Conservation (phyloP, 768 basidiomycete genomes). For the Mycena epipterygia region DNA sequence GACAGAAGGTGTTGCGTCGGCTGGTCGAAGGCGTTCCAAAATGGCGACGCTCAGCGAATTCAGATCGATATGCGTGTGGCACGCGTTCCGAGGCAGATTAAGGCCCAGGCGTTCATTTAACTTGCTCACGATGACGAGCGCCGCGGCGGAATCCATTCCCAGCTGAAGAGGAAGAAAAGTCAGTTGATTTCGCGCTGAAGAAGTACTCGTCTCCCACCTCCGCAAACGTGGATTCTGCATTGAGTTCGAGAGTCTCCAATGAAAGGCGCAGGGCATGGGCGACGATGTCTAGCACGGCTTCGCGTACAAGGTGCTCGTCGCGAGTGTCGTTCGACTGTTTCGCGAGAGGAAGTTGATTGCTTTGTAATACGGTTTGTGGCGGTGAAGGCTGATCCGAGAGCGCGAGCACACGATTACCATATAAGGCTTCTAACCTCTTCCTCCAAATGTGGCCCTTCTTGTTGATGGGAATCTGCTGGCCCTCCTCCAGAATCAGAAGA, state of each 20-base stretch:
- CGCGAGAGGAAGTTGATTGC: background rate
- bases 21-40: background rate
- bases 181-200: background rate
- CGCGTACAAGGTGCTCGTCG: slow-evolving; percentile 26
- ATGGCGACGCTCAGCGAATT: slow-evolving; percentile 44
- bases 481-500: slow-evolving; percentile 45
- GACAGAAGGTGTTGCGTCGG: background rate
- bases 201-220: slow-evolving; percentile 40
- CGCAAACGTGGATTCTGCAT: slow-evolving; percentile 47
- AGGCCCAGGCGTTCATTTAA: slow-evolving; percentile 45
- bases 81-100: slow-evolving; percentile 49
- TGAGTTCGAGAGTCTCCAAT: slow-evolving; percentile 41
- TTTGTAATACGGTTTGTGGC: no score
- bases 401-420: slow-evolving; percentile 40
- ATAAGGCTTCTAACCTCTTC: slow-evolving; percentile 49
- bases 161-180: slow-evolving; percentile 37
- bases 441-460: slow-evolving; percentile 50
- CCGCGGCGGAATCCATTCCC: slow-evolving; percentile 53
- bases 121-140: slow-evolving; percentile 47
- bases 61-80: slow-evolving; percentile 50
- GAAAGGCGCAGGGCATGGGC: slow-evolving; percentile 42
- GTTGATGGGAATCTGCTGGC: slow-evolving; percentile 46
- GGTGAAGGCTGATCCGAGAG: background rate
- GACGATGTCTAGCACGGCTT: slow-evolving; percentile 41
- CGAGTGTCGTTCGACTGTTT: slow-evolving; percentile 8